Evolutionary conservation across 768 basidiomycete species (phyloP), one percentile per base, ranked within the genome.

Genomic region (Calvatia gigantea): DNA sequence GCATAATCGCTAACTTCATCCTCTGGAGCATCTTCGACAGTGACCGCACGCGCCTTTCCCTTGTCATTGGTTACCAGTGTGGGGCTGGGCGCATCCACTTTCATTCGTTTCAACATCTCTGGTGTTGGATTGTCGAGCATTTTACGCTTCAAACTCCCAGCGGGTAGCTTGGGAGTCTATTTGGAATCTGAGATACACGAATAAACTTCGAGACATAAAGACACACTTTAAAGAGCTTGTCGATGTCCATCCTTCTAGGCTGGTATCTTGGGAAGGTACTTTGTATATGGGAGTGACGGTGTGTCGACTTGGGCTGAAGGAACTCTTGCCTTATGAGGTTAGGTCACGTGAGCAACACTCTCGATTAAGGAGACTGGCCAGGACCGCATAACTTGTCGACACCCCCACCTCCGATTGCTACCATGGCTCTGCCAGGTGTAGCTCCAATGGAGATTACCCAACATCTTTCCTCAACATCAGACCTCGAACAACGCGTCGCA

Each of bases 51-150:
- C 38, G 32, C 17, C 53, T 68, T 73, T 55, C 47, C 60, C 52
- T 54, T 54, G 52, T 65, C 38, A 27, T 47, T 39, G 28, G 44
- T 45, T 54, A 54, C 21, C 48, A 56, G 27, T 29, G 60, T 57
- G 9, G 41, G 8, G 43, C 60, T 49, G 7, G 64, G 60, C 23
- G 67, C 62, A 35, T 89, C 86, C 68, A 86, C 64, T 62, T 75
- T 82, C 78, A 92, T 81, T 69, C 82, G 87, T 72, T 92, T 94
- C 55, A 94, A 74, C 77, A 90, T 80, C n/a, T 91, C 90, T 2
- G 85, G 83, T 2, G 86, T 83, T 25, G 89, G 91, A 60, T 83
- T 83, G 63, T 89, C 86, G 6, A 86, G 84, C 69, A 91, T 75
- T 64, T 83, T 89, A 52, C 91, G 75, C 69, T 92, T 94, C 61